Evolutionary conservation across 2,329 filamentous ascomycete genomes (phyloP).

Genomic region (Penicillium sp.): DNA sequence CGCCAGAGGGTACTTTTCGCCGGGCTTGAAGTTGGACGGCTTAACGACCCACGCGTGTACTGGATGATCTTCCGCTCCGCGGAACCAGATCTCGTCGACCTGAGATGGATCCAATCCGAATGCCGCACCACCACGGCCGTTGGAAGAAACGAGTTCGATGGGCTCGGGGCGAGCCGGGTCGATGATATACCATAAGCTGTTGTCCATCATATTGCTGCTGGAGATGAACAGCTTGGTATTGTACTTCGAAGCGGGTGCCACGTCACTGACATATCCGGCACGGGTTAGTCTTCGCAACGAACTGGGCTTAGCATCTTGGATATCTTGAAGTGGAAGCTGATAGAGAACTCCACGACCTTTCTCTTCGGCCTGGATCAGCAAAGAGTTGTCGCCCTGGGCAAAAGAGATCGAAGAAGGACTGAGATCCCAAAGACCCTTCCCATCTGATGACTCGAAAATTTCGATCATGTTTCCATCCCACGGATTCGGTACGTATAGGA

Average conservation of each 20-base stretch:
- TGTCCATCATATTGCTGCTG: slow-evolving; percentile 50
- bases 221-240: slow-evolving; percentile 47
- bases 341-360: slow-evolving; percentile 49
- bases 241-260: slow-evolving; percentile 38
- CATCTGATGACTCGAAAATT: slow-evolving; percentile 42
- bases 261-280: slow-evolving; percentile 46
- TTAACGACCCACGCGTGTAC: slow-evolving; percentile 54
- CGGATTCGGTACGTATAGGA: slow-evolving; percentile 48
- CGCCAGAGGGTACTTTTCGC: slow-evolving; percentile 57
- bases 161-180: slow-evolving; percentile 38
- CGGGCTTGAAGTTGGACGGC: slow-evolving; percentile 50
- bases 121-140: slow-evolving; percentile 38
- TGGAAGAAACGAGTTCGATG: slow-evolving; percentile 44
- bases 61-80: slow-evolving; percentile 48
- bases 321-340: slow-evolving; percentile 39
- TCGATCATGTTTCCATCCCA: slow-evolving; percentile 46
- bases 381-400: slow-evolving; percentile 45
- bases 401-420: slow-evolving; percentile 49
- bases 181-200: slow-evolving; percentile 48
- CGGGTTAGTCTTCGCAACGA: slow-evolving; percentile 43
- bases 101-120: slow-evolving; percentile 49
- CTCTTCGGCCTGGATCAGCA: slow-evolving; percentile 49
- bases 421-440: slow-evolving; percentile 46
- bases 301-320: slow-evolving; percentile 33
- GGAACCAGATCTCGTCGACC: slow-evolving; percentile 52